Base-by-base conservation (phyloP, 2,329 filamentous ascomycete species). In the Emericellopsis atlantica region DNA sequence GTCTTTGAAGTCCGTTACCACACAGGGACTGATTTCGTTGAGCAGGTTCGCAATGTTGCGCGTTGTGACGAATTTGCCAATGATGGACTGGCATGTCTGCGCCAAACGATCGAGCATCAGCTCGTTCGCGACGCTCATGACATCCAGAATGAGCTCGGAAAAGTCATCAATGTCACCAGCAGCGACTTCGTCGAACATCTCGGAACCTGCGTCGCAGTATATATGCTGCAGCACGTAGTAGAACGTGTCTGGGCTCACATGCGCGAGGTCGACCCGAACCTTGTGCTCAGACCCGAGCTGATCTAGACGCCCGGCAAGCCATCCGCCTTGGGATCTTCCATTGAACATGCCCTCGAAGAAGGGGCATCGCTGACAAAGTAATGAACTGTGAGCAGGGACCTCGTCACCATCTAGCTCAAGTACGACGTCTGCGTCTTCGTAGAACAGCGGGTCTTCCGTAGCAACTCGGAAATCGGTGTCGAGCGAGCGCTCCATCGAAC, bases 301-400 rank as follows among this genome's bases (percentile, higher is more conserved):
- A 40, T 72, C 64, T n/a, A 77, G 76, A 40, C 88, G 76, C 26
- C 74, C 73, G 38, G 79, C 72, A 16, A 98, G 70, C 92, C 92
- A 98, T 49, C 76, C 75, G 1, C 92, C 92, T 33, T 74, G 73
- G 7, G 92, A 86, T 35, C 87, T 80, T n/a, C 92, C 92, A 50
- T 85, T 72, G 58, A 95, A 96, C 35, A 98, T 69, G 2, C 84
- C 84, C 46, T 90, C 70, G 48, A 98, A 98, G 69, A 95, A 98
- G 0, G 87, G 88, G 51, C 89, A 95, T 48, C 92, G 72, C 51
- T 81, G 79, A 48, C 87, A 89, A 31, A 95, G 58, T 4, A 96
- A 60, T 5, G 79, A 70, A 47, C 86, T 90, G 52, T 98, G 92
- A 1, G 83, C 80, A 12, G 68, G 65, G 29, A 88, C 63, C 23